Conservation (phyloP, 2,329 filamentous ascomycete genomes). For the Shiraia sp. region DNA sequence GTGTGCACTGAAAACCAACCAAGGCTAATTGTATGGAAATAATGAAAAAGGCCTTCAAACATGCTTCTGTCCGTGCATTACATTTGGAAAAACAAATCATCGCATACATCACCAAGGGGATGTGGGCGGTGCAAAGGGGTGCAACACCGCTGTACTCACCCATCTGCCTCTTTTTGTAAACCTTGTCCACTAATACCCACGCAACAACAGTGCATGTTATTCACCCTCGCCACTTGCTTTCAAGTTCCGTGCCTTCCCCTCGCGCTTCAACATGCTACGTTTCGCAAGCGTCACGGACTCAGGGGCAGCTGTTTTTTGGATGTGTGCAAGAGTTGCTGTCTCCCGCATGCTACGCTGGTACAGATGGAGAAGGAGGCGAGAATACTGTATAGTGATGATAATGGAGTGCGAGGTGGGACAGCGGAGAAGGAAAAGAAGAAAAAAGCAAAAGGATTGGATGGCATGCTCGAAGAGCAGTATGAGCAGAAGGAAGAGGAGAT, state of each 20-base stretch:
- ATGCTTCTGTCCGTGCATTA: constrained; percentile 37
- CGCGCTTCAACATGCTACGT: constrained; percentile 26
- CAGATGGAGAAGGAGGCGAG: constrained; percentile 21
- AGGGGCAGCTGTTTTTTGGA: constrained; percentile 25
- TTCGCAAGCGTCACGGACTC: constrained; percentile 28
- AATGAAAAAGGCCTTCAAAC: too few relatives aligned
- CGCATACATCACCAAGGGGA: constrained; percentile 36
- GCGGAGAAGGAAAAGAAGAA: too few relatives aligned
- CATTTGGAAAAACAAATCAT: constrained; percentile 44
- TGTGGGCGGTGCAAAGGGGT: too few relatives aligned
- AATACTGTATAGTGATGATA: constrained; percentile 19
- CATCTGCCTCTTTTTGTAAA: constrained; percentile 14
- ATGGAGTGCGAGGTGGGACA: too few relatives aligned
- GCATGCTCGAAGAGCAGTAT: constrained; percentile 12
- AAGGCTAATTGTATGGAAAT: too few relatives aligned
- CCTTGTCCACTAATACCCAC: too few relatives aligned
- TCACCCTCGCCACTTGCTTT: constrained; percentile 19
- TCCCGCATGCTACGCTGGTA: constrained; percentile 28
- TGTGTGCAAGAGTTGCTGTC: constrained; percentile 26
- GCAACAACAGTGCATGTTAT: constrained; percentile 32
- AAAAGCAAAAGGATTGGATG: constrained; percentile 6
- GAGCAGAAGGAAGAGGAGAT: constrained; percentile 4
- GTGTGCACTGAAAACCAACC: too few relatives aligned
- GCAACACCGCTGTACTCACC: constrained; percentile 36
- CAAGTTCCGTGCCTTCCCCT: constrained; percentile 16